Evolutionary conservation across 2,329 filamentous ascomycete species (phyloP).

Genomic region (Lizonia empirigonia): DNA sequence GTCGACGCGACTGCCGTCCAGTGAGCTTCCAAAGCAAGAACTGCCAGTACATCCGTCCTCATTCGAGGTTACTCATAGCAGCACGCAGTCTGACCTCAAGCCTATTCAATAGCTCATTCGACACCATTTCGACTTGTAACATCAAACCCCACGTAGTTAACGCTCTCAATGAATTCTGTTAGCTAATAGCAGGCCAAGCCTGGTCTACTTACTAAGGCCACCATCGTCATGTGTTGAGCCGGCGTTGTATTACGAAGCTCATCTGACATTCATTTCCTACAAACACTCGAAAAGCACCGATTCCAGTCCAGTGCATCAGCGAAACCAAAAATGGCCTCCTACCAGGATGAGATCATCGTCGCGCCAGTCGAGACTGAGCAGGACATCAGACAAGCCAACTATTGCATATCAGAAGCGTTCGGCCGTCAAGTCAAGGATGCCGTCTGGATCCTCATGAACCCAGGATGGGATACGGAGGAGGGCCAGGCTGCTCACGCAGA

Average conservation of each 20-base stretch:
- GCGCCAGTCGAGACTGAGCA: constrained; percentile 28
- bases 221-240: constrained; percentile 2
- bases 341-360: constrained; percentile 21
- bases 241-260: neutral
- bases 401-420: constrained; percentile 52
- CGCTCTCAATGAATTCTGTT: neutral
- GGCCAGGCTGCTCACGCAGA: constrained; percentile 49
- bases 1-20: too few species aligned
- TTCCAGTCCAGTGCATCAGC: too few species aligned
- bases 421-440: constrained; percentile 58
- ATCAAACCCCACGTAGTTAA: neutral
- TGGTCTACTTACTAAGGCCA: constrained; percentile 8
- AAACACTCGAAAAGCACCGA: too few species aligned
- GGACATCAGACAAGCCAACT: constrained; percentile 37
- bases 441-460: constrained; percentile 60
- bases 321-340: constrained; percentile 25
- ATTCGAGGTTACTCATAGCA: too few species aligned
- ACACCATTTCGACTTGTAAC: too few species aligned
- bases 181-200: constrained; percentile 10
- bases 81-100: too few species aligned
- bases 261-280: too few species aligned
- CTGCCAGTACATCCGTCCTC: too few species aligned
- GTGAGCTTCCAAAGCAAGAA: too few species aligned
- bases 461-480: constrained; percentile 59
- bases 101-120: too few species aligned